Base-by-base conservation (phyloP, 768 basidiomycete species). In the Cyclocybe cylindracea region DNA sequence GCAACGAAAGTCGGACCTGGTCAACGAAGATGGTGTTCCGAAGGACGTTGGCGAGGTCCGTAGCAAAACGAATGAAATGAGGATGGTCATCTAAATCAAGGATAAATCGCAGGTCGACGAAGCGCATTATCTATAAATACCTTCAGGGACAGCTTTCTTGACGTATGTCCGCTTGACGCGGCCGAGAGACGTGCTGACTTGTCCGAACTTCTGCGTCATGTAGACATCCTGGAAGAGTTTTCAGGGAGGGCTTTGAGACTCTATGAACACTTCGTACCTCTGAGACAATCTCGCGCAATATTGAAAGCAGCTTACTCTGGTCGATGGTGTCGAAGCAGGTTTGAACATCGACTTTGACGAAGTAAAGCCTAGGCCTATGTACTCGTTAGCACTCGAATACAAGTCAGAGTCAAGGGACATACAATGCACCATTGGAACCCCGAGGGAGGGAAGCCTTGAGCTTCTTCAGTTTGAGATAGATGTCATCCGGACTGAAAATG, bases 321-420 rank as follows among this genome's bases (percentile, higher is more conserved):
- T 93, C 86, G 51, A 98, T 98, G 0, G 90, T 93, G 69, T 99
- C 97, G 74, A 98, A 99, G 60, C 94, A 97, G 6, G 96, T 87
- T 54, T 89, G 89, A 13, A 98, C 94, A 64, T 99, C 97, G 19
- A 97, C 83, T 68, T 99, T 99, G 45, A 94, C 95, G 61, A 99
- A 96, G 68, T 94, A 98, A 5, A 98, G 69, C 56, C 85, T 85
- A 0, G 95, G 93, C 35, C 95, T 96, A 16, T 38, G n/a, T 10
- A 52, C 36, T 16, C 11, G n/a, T 18, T 43, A 8, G 38, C 35
- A 41, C 2, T 5, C 32, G 2, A 19, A 7, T 34, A 44, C 5
- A 31, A 11, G 5, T 6, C 16, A 9, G 8, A 8, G 11, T 18
- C 1, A 42, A 18, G 19, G 16, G 2, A 61, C 73, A 24, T 52